phyloP scores from a whole-genome alignment of 306 rosid species.

The Sphenostylis stenocarpa region DNA sequence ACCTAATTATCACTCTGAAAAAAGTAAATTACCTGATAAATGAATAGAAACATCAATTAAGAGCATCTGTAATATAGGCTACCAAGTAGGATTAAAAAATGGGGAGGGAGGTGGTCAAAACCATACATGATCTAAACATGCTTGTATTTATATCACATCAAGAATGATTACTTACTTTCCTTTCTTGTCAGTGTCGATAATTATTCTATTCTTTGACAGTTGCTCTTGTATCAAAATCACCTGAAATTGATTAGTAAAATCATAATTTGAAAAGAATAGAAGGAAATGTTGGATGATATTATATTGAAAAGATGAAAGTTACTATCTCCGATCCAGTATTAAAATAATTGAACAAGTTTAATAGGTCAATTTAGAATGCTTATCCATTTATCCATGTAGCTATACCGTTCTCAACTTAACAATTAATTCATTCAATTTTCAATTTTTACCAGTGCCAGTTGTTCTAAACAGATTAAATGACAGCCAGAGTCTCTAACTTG shows the following conservation, averaged over 20 bases:
- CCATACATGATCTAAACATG: not conserved
- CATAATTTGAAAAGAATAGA: constrained; percentile 10
- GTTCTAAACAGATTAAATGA: not conserved
- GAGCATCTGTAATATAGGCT: not conserved
- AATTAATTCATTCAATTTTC: constrained; percentile 3
- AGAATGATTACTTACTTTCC: constrained; percentile 64
- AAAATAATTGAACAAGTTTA: constrained; percentile 16
- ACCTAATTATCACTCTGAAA: not conserved
- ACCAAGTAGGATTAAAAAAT: not conserved
- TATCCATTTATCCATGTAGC: not conserved
- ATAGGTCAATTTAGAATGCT: constrained; percentile 24
- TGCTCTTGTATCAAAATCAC: constrained; percentile 93
- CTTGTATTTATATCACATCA: not conserved
- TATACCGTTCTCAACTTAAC: not conserved
- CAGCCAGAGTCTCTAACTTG: not conserved
- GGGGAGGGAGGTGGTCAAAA: not conserved
- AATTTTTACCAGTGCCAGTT: not conserved
- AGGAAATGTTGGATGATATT: not conserved
- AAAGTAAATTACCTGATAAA: not conserved
- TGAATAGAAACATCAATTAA: not conserved
- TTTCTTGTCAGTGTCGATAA: constrained; percentile 85
- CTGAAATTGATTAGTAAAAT: constrained; percentile 50
- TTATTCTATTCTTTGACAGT: constrained; percentile 90
- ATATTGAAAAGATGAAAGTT: constrained; percentile 2
- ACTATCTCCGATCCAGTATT: not conserved